Percentiles rank a stretch among this genome's conserved stretches.
phyloP scores from a whole-genome alignment of 1,284 basidiomycete species.

The Cutaneotrichosporon arboriforme region DNA sequence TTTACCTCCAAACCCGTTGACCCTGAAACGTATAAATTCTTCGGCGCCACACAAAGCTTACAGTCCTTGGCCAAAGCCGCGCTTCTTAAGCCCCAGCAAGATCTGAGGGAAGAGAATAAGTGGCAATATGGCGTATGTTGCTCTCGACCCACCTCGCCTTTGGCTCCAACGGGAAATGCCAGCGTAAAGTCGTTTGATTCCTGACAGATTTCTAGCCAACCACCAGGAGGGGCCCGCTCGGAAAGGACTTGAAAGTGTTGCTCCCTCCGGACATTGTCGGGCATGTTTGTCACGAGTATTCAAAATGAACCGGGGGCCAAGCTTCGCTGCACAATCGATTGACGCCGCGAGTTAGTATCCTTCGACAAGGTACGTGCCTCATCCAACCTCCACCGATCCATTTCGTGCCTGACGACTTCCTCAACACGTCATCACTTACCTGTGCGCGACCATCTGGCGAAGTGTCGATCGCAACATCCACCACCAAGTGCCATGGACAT shows the following conservation, averaged over 20 bases:
- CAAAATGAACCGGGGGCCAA: too few species aligned
- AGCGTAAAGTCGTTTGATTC: neutral
- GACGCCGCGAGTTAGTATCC: too few species aligned
- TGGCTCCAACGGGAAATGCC: neutral
- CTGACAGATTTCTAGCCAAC: neutral
- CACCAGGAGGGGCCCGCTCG: neutral
- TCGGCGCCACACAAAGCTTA: slow-evolving; percentile 47
- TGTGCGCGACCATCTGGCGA: neutral
- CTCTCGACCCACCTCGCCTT: neutral
- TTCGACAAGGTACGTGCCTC: too few species aligned
- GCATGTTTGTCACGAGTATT: too few species aligned
- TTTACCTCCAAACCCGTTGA: slow-evolving; percentile 71
- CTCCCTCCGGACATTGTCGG: too few species aligned
- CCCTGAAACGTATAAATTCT: slow-evolving; percentile 46
- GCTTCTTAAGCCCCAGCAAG: slow-evolving; percentile 64
- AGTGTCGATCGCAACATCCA: neutral
- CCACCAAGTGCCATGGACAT: neutral
- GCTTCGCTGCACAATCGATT: too few species aligned
- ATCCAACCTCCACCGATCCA: too few species aligned
- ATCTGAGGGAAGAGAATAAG: slow-evolving; percentile 41
- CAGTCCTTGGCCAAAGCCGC: slow-evolving; percentile 62
- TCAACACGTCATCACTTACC: neutral
- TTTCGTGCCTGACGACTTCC: neutral
- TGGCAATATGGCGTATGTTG: neutral
- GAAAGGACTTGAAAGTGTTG: too few species aligned